A percentile compares a stretch with the other conserved stretches of the same genome.
phyloP scores from a whole-genome alignment of 2,329 filamentous ascomycete genomes.

The Aspergillus japonicus region DNA sequence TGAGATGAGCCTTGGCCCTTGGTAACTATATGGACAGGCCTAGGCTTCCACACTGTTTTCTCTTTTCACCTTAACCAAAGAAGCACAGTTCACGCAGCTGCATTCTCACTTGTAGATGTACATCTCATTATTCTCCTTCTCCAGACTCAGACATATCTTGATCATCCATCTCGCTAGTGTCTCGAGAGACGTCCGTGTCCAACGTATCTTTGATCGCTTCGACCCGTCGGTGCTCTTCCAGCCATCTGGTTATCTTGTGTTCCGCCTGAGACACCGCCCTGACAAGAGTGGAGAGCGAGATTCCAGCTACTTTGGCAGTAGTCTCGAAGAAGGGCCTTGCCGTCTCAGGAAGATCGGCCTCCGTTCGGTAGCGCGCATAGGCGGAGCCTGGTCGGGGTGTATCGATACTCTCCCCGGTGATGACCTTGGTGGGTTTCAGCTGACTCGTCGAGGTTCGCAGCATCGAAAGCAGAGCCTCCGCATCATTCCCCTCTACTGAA shows the following conservation, averaged over 20 bases:
- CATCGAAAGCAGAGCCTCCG: slow-evolving; percentile 35
- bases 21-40: background rate
- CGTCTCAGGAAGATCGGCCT: slow-evolving; percentile 47
- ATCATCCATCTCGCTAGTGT: slow-evolving; percentile 16
- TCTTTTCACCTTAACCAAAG: background rate
- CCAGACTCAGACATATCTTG: slow-evolving; percentile 3
- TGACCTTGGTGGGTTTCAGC: slow-evolving; percentile 40
- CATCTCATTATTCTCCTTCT: background rate
- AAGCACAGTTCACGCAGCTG: background rate
- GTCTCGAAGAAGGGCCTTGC: slow-evolving; percentile 52
- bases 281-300: slow-evolving; percentile 52
- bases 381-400: slow-evolving; percentile 49
- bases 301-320: slow-evolving; percentile 51
- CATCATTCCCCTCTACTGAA: slow-evolving; percentile 19
- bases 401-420: slow-evolving; percentile 37
- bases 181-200: slow-evolving; percentile 18
- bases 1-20: background rate
- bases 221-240: slow-evolving; percentile 35
- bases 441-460: slow-evolving; percentile 45
- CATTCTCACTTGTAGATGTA: background rate
- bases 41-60: background rate
- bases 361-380: slow-evolving; percentile 51
- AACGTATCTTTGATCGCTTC: slow-evolving; percentile 25
- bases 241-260: slow-evolving; percentile 41
- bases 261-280: slow-evolving; percentile 53